Evolutionary conservation across 805 yeast genomes (phyloP).

Genomic region (Lipomyces yamadae): DNA sequence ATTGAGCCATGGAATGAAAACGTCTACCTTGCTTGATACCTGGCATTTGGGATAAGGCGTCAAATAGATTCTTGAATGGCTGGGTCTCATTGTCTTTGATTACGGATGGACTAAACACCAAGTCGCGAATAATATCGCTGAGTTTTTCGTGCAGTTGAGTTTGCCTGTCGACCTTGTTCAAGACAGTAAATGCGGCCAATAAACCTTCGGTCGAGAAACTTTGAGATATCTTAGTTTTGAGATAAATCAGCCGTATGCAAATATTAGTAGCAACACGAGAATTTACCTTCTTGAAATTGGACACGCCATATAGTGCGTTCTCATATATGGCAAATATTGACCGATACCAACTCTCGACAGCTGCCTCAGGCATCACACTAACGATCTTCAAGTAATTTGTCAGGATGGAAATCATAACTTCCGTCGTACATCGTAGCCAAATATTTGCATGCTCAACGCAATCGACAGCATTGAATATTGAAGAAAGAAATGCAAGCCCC

Average conservation of each 20-base stretch:
- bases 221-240: conserved; percentile 16
- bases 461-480: conserved; percentile 9
- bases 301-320: conserved; percentile 24
- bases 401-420: conserved; percentile 19
- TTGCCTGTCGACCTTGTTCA: neutral
- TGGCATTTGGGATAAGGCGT: conserved; percentile 14
- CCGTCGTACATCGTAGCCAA: conserved; percentile 24
- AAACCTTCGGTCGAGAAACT: conserved; percentile 12
- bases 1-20: neutral
- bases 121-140: conserved; percentile 42
- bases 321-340: conserved; percentile 19
- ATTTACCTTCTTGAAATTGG: conserved; percentile 29
- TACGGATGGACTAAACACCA: conserved; percentile 33
- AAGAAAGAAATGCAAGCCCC: neutral
- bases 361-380: neutral
- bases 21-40: conserved; percentile 17
- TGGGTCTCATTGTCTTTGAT: conserved; percentile 14
- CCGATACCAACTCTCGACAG: conserved; percentile 4
- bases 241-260: neutral
- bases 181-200: conserved; percentile 6
- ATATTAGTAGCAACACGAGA: neutral
- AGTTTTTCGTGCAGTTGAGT: conserved; percentile 45
- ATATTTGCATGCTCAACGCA: conserved; percentile 9
- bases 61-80: conserved; percentile 20
- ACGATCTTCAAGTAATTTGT: conserved; percentile 14